Evolutionary conservation across 2,329 filamentous ascomycete species (phyloP).

Genomic region (Westerdykella sp.): DNA sequence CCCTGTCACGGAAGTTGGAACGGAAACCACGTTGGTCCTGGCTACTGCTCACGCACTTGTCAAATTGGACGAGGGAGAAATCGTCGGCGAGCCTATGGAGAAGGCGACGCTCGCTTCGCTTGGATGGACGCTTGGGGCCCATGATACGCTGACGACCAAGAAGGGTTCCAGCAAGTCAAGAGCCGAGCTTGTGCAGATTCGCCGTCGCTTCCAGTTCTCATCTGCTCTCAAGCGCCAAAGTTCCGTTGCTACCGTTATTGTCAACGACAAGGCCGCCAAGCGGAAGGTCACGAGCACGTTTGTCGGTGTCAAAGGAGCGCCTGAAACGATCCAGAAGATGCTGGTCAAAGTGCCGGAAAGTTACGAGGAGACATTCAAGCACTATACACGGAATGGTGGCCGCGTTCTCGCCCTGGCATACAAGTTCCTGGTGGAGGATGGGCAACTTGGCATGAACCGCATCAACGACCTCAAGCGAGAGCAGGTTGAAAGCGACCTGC

Average conservation of each 20-base stretch:
- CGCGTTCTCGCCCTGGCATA: constrained; percentile 90
- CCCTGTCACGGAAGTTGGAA: constrained; percentile 60
- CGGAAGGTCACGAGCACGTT: constrained; percentile 80
- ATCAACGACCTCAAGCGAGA: constrained; percentile 95
- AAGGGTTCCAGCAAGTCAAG: constrained; percentile 44
- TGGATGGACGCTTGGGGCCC: constrained; percentile 86
- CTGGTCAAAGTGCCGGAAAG: constrained; percentile 72
- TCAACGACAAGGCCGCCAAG: constrained; percentile 63
- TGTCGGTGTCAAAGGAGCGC: constrained; percentile 91
- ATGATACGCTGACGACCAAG: constrained; percentile 75
- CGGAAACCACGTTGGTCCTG: constrained; percentile 86
- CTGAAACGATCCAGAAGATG: constrained; percentile 95
- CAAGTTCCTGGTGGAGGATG: constrained; percentile 78
- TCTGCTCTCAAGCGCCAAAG: constrained; percentile 94
- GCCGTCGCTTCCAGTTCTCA: constrained; percentile 96
- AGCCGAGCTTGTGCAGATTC: constrained; percentile 81
- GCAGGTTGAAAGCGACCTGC: constrained; percentile 75
- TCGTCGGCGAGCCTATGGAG: constrained; percentile 98
- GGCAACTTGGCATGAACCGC: constrained; percentile 72
- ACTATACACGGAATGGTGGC: constrained; percentile 92
- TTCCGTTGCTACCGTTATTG: constrained; percentile 77
- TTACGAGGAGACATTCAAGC: constrained; percentile 97
- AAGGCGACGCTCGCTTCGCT: constrained; percentile 87
- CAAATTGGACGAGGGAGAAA: constrained; percentile 91
- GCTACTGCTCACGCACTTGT: constrained; percentile 94